These are phyloP conservation scores for Parsonsia alboflavescens DNA, from an alignment of 257 asterid genomes.

Conservation along the genomic window DNA sequence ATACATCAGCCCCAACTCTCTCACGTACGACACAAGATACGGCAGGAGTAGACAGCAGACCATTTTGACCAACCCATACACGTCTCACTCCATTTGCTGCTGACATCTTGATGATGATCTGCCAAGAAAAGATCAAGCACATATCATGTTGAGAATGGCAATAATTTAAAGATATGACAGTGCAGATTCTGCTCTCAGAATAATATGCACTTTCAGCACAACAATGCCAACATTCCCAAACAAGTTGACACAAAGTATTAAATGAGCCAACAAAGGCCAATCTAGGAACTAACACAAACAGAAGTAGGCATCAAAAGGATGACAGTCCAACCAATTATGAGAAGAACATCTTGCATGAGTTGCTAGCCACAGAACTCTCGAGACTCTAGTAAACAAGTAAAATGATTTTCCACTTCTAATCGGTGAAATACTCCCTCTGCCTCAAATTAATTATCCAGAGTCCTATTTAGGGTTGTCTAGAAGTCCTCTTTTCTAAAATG, in stretches of 20 bases:
- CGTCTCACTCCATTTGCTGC: slow-evolving; percentile 97
- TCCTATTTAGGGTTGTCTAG: neutral
- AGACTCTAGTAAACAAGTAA: neutral
- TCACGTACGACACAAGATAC: slow-evolving; percentile 89
- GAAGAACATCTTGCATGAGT: neutral
- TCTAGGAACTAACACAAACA: neutral
- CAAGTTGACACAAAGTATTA: neutral
- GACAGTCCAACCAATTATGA: neutral
- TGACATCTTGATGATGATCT: slow-evolving; percentile 93
- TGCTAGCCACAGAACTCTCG: neutral
- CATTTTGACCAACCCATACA: slow-evolving; percentile 94
- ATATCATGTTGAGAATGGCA: neutral
- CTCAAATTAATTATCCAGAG: neutral
- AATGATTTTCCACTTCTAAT: neutral
- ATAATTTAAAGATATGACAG: neutral
- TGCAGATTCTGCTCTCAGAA: neutral
- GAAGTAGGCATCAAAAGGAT: neutral
- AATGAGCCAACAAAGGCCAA: neutral
- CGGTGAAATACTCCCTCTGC: neutral
- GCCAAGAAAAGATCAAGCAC: slow-evolving; percentile 19
- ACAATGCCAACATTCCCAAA: neutral
- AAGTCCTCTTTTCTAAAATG: neutral
- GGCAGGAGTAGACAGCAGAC: slow-evolving; percentile 91
- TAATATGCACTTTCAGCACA: neutral
- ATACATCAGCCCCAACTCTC: slow-evolving; percentile 79